Conservation (phyloP, 2,329 filamentous ascomycete genomes). For the Paradendryphiella salina region DNA sequence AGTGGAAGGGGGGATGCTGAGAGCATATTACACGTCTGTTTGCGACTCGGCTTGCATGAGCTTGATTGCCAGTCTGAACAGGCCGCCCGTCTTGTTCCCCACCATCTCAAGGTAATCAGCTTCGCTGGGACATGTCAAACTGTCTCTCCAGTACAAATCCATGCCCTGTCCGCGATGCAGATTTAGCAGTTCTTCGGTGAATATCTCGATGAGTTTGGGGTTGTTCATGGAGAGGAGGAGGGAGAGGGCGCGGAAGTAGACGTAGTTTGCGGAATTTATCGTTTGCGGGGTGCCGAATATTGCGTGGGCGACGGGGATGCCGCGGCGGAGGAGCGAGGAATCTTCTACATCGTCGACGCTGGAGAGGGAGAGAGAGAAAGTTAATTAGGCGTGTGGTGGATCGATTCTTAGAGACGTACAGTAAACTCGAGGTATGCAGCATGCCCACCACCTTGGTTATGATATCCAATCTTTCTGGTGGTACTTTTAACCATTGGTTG, state of each 20-base stretch:
- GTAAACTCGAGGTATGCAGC: conserved; percentile 81
- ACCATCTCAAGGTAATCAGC: conserved; percentile 96
- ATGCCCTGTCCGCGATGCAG: conserved; percentile 86
- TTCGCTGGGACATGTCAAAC: conserved; percentile 78
- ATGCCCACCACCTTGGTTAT: conserved; percentile 82
- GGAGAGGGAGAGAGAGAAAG: not conserved
- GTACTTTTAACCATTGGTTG: conserved; percentile 78
- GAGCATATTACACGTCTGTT: conserved; percentile 49
- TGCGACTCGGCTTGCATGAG: conserved; percentile 79
- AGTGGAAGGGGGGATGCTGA: not conserved
- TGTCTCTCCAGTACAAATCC: conserved; percentile 89
- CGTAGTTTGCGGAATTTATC: conserved; percentile 88
- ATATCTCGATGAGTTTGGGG: conserved; percentile 68
- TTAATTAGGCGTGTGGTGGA: not conserved
- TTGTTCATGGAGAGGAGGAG: conserved; percentile 74
- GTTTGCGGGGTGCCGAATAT: conserved; percentile 87
- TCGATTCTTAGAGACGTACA: conserved; percentile 47
- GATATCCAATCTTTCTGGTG: conserved; percentile 67
- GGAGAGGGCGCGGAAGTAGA: conserved; percentile 79
- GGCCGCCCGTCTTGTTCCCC: conserved; percentile 83
- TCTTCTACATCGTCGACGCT: conserved; percentile 85
- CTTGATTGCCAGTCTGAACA: conserved; percentile 83
- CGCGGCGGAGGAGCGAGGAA: conserved; percentile 72
- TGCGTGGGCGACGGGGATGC: conserved; percentile 78
- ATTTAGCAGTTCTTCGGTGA: conserved; percentile 80